phyloP scores from a whole-genome alignment of 306 rosid genomes.

The Castanea mollissima region DNA sequence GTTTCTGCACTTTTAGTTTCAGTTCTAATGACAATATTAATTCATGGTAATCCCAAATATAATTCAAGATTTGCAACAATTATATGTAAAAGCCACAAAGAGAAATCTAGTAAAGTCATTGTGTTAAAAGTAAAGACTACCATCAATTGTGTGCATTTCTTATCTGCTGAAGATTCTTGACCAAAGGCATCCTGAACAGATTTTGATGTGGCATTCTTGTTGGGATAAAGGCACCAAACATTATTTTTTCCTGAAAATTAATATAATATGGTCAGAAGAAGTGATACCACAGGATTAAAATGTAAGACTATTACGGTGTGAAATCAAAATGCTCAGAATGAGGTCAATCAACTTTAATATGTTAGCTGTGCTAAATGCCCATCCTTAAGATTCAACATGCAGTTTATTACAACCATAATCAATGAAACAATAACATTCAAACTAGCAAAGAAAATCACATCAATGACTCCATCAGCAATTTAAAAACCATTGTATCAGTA shows the following conservation, averaged over 20 bases:
- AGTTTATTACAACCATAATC: background rate
- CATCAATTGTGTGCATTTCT: conserved; percentile 34
- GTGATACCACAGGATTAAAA: background rate
- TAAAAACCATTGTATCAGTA: background rate
- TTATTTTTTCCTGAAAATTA: conserved; percentile 59
- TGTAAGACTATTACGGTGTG: background rate
- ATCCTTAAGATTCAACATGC: conserved; percentile 15
- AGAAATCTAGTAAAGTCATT: conserved; percentile 4
- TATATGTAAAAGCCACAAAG: conserved; percentile 1
- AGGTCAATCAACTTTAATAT: conserved; percentile 1
- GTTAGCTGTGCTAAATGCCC: background rate
- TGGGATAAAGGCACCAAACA: conserved; percentile 95
- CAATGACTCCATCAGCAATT: background rate
- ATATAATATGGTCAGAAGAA: conserved; percentile 14
- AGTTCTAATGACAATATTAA: background rate
- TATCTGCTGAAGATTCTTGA: conserved; percentile 38
- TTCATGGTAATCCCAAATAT: background rate
- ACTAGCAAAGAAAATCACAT: background rate
- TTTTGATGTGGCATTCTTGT: conserved; percentile 49
- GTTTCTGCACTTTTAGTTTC: background rate
- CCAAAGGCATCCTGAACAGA: conserved; percentile 71
- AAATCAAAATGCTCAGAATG: conserved; percentile 9
- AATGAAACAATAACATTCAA: background rate
- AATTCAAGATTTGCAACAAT: conserved; percentile 3
- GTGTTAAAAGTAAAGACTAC: conserved; percentile 27